Percentiles rank a stretch among this genome's conserved stretches.
Evolutionary conservation across 1,284 basidiomycete genomes (phyloP).

Genomic region (Cronartium quercuum): DNA sequence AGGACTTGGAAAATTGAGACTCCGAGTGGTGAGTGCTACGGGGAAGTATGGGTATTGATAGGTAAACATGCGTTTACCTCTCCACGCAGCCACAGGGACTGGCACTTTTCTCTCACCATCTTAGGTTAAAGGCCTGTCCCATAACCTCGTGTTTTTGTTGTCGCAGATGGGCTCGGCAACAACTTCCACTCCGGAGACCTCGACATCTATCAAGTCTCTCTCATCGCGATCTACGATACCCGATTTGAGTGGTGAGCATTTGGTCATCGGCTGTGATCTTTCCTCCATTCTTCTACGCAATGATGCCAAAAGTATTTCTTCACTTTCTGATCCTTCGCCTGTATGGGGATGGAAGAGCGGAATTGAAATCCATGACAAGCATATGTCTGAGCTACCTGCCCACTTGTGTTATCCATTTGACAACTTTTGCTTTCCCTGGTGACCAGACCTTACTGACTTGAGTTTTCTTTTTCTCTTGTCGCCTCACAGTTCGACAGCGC

Average conservation of each 20-base stretch:
- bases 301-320: conserved; percentile 38
- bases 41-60: background rate
- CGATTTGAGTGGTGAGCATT: background rate
- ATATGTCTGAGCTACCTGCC: conserved; percentile 37
- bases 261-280: background rate
- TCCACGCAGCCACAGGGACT: background rate
- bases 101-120: background rate
- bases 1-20: background rate
- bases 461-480: background rate
- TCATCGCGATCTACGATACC: background rate
- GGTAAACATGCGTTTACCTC: background rate
- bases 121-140: too few species aligned
- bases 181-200: background rate
- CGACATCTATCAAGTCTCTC: background rate
- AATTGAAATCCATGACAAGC: conserved; percentile 23
- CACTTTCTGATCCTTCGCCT: conserved; percentile 18
- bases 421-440: too few species aligned
- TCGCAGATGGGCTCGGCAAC: too few species aligned
- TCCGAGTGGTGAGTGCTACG: background rate
- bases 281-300: background rate
- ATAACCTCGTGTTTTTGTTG: too few species aligned
- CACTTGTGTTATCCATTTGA: too few species aligned
- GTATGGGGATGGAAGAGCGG: background rate
- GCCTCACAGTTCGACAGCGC: background rate
- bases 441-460: background rate